These are phyloP conservation scores for Bipolaris gigantea DNA, from an alignment of 2,329 filamentous ascomycete genomes.

Conservation along the genomic window DNA sequence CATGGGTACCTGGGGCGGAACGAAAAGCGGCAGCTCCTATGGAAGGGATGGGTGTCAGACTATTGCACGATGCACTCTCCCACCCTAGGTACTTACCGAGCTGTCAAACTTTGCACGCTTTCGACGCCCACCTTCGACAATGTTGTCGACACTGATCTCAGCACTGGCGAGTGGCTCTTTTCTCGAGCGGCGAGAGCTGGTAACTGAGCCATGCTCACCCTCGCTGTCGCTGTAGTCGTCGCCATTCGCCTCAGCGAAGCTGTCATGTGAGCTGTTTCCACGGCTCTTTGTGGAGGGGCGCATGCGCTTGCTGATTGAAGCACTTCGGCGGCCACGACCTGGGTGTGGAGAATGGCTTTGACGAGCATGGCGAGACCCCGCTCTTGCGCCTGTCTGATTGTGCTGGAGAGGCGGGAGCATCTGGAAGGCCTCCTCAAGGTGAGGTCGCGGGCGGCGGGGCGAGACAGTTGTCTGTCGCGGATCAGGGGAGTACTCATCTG, in stretches of 20 bases:
- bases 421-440: constrained; percentile 65
- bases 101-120: constrained; percentile 95
- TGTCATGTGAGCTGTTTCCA: constrained; percentile 61
- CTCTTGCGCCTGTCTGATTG: constrained; percentile 66
- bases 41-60: constrained; percentile 30
- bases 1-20: constrained; percentile 76
- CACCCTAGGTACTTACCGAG: constrained; percentile 70
- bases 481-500: constrained; percentile 52
- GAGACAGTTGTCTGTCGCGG: constrained; percentile 51
- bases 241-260: constrained; percentile 58
- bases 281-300: constrained; percentile 69
- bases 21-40: constrained; percentile 93
- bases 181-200: constrained; percentile 72
- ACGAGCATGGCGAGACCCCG: constrained; percentile 67
- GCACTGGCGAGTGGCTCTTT: constrained; percentile 87
- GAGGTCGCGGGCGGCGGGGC: constrained; percentile 58
- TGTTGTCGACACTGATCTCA: constrained; percentile 97
- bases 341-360: constrained; percentile 76
- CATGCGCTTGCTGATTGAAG: constrained; percentile 72
- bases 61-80: constrained; percentile 12
- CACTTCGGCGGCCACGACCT: constrained; percentile 73
- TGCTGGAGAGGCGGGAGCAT: constrained; percentile 63
- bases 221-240: constrained; percentile 89
- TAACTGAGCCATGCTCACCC: constrained; percentile 72
- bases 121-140: constrained; percentile 92